Evolutionary conservation across 2,329 filamentous ascomycete genomes (phyloP), one percentile per base, ranked within the genome.

Genomic region (Pseudogymnoascus sp.): DNA sequence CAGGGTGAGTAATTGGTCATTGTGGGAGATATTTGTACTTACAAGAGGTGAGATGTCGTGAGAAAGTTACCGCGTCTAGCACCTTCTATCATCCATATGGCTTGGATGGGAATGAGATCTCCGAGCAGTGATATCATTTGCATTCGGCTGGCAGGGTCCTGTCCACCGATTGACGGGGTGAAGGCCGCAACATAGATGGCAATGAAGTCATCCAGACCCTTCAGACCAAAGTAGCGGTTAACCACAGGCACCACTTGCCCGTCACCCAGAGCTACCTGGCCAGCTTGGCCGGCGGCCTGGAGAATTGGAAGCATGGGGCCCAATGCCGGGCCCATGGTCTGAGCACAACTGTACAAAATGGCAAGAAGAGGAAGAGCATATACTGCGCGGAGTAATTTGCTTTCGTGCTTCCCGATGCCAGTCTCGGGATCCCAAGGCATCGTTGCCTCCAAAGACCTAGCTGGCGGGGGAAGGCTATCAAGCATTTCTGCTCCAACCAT

Each of bases 391-490:
- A 60, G n/a, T 58, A 67, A 25, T 22, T 62, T 58, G 30, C 62
- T 70, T 59, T 72, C 70, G 8, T 69, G 66, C 38, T 68, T 66
- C 6, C 67, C 68, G 30, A 66, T 50, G 12, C 69, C 69, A 30
- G 66, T 61, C 18, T 67, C 63, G 7, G 66, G 68, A 36, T 73
- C 70, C 65, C 67, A 72, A 1, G 70, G 65, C 68, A 72, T 70
- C 1, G 64, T 70, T 8, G 67, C 70, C 14, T 36, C 39, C 6
- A 67, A 38, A 8, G 63, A 61, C 20, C 65, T 60, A 22, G 65
- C 60, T 22, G 72, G 72, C 2, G 62, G 58, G n/a, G 71, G 69
- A 0, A 74, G 64, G 47, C 62, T 69, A 11, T 73, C 69, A 2
- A 74, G 58, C 18, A 61, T 64, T 16, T 69, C 67, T 4, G 71